Evolutionary conservation across 2,329 filamentous ascomycete species (phyloP).

Genomic region (Periglandula ipomoeae): DNA sequence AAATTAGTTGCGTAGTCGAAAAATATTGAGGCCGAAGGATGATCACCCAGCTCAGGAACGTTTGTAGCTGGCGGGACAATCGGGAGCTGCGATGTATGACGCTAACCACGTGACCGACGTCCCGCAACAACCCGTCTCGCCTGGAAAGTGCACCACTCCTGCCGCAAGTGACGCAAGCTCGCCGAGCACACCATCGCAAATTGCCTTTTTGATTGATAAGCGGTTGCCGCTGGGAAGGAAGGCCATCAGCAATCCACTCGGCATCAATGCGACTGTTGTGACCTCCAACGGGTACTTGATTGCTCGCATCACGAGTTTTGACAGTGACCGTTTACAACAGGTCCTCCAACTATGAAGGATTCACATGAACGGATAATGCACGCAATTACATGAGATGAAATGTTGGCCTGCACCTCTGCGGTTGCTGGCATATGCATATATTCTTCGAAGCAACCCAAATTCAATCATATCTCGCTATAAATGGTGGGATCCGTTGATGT

Average conservation of each 20-base stretch:
- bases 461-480: not conserved
- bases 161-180: not conserved
- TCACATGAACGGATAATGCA: too few species aligned
- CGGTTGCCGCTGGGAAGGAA: too few species aligned
- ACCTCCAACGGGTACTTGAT: too few species aligned
- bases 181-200: not conserved
- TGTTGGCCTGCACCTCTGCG: not conserved
- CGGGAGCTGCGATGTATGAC: constrained; percentile 5
- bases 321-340: too few species aligned
- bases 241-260: not conserved
- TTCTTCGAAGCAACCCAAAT: not conserved
- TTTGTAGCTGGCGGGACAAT: not conserved
- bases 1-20: not conserved
- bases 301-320: too few species aligned
- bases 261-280: too few species aligned
- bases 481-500: not conserved
- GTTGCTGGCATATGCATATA: constrained; percentile 4
- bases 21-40: not conserved
- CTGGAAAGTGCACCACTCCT: too few species aligned
- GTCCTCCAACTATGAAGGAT: too few species aligned
- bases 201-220: not conserved
- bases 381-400: too few species aligned
- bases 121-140: too few species aligned
- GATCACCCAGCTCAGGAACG: not conserved
- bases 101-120: constrained; percentile 6